phyloP scores from a whole-genome alignment of 2,329 filamentous ascomycete species.

The Ascochyta viciae-villosae region DNA sequence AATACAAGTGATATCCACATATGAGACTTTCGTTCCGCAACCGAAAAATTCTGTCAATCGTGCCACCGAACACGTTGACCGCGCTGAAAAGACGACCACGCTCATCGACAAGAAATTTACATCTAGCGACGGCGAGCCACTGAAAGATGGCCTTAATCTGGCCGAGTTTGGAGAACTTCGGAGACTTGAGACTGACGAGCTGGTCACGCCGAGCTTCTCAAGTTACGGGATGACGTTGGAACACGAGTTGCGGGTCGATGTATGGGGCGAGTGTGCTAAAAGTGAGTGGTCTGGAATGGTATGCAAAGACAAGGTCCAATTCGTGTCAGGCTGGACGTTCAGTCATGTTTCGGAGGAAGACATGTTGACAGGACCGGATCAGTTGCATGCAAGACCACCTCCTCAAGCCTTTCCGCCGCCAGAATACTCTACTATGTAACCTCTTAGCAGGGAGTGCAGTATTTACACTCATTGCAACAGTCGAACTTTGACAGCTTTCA shows the following conservation, averaged over 20 bases:
- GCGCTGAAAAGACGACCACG: conserved; percentile 14
- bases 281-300: conserved; percentile 29
- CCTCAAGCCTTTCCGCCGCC: conserved; percentile 14
- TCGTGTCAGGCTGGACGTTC: conserved; percentile 24
- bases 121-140: conserved; percentile 19
- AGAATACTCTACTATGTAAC: conserved; percentile 3
- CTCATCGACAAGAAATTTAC: conserved; percentile 30
- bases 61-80: conserved; percentile 10
- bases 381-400: not conserved
- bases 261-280: conserved; percentile 38
- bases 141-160: conserved; percentile 27
- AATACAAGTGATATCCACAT: conserved; percentile 26
- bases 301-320: conserved; percentile 26
- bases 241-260: conserved; percentile 32
- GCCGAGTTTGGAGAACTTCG: conserved; percentile 15
- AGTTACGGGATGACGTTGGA: conserved; percentile 35
- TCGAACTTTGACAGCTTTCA: no score
- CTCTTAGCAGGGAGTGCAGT: no score
- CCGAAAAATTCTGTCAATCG: conserved; percentile 8
- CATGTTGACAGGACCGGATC: not conserved
- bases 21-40: conserved; percentile 25
- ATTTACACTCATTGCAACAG: no score
- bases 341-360: not conserved
- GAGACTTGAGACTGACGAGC: conserved; percentile 10
- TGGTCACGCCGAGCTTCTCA: conserved; percentile 31